Evolutionary conservation across 2,329 filamentous ascomycete genomes (phyloP).

Genomic region (Emergomyces orientalis): DNA sequence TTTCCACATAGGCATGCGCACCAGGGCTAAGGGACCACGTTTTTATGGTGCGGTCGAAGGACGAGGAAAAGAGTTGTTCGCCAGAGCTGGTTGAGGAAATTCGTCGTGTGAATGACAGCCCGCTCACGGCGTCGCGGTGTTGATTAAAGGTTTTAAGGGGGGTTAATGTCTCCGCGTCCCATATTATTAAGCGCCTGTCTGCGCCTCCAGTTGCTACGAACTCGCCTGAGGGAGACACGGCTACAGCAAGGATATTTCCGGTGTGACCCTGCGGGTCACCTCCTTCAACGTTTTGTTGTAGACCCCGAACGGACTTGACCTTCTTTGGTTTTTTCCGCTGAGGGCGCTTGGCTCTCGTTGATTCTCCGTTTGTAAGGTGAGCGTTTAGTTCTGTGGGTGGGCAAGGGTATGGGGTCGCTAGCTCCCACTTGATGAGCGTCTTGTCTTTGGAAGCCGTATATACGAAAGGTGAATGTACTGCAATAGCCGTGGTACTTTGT

Average conservation of each 20-base stretch:
- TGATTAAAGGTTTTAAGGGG: conserved; percentile 80
- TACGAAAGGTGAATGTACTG: conserved; percentile 66
- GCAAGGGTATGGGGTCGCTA: conserved; percentile 45
- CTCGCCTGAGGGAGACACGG: conserved; percentile 79
- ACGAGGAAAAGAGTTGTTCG: conserved; percentile 86
- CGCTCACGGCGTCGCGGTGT: conserved; percentile 79
- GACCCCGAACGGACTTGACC: conserved; percentile 41
- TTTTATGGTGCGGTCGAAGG: conserved; percentile 87
- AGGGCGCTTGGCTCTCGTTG: conserved; percentile 49
- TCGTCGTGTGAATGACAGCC: conserved; percentile 73
- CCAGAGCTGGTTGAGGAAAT: conserved; percentile 47
- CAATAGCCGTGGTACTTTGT: conserved; percentile 67
- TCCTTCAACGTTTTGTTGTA: conserved; percentile 33
- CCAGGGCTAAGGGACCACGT: conserved; percentile 73
- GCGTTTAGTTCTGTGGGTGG: conserved; percentile 35
- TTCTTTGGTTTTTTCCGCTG: conserved; percentile 38
- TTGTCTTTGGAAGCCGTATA: conserved; percentile 87
- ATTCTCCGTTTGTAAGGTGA: conserved; percentile 55
- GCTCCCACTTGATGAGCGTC: conserved; percentile 78
- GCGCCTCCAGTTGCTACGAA: conserved; percentile 84
- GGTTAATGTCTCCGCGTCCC: conserved; percentile 69
- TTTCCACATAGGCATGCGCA: conserved; percentile 89
- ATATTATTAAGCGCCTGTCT: conserved; percentile 77
- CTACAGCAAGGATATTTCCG: conserved; percentile 69
- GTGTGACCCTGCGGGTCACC: conserved; percentile 60